These are phyloP conservation scores for Shiraia bambusicola DNA, from an alignment of 2,329 filamentous ascomycete genomes.

Conservation along the genomic window DNA sequence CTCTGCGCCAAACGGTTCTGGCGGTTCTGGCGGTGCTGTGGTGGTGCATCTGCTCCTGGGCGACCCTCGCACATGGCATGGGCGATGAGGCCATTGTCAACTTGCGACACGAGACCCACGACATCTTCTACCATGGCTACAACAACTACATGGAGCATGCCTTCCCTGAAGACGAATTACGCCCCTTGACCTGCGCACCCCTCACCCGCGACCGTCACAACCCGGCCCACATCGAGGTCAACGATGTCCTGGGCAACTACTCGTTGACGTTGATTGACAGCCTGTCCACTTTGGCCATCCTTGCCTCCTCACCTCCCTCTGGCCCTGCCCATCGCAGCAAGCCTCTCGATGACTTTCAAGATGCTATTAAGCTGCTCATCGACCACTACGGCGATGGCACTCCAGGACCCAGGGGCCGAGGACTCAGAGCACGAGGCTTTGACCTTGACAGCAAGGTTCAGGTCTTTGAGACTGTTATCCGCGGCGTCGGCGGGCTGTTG, in stretches of 20 bases:
- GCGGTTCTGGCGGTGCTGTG: too few relatives aligned
- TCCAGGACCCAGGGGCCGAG: slow-evolving; percentile 66
- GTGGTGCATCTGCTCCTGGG: slow-evolving; percentile 34
- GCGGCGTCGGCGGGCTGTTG: slow-evolving; percentile 84
- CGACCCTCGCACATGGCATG: slow-evolving; percentile 46
- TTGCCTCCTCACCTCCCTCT: slow-evolving; percentile 70
- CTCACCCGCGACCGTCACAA: slow-evolving; percentile 81
- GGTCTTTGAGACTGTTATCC: slow-evolving; percentile 96
- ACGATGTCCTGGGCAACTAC: slow-evolving; percentile 96
- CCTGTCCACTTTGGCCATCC: slow-evolving; percentile 86
- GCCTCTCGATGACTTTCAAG: slow-evolving; percentile 66
- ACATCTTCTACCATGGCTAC: slow-evolving; percentile 96
- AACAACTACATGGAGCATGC: slow-evolving; percentile 92
- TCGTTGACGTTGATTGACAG: slow-evolving; percentile 94
- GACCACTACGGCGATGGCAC: slow-evolving; percentile 85
- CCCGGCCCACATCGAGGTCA: slow-evolving; percentile 78
- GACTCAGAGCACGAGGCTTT: slow-evolving; percentile 75
- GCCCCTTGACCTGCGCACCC: slow-evolving; percentile 80
- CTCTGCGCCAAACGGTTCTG: slow-evolving; percentile 35
- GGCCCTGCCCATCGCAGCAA: slow-evolving; percentile 58
- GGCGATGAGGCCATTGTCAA: slow-evolving; percentile 44
- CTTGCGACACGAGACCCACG: slow-evolving; percentile 51
- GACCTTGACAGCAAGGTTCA: slow-evolving; percentile 98
- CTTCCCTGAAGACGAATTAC: slow-evolving; percentile 94
- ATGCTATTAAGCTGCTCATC: slow-evolving; percentile 74